Base-by-base conservation (phyloP, 202 grass and related monocot species). In the Digitaria exilis region DNA sequence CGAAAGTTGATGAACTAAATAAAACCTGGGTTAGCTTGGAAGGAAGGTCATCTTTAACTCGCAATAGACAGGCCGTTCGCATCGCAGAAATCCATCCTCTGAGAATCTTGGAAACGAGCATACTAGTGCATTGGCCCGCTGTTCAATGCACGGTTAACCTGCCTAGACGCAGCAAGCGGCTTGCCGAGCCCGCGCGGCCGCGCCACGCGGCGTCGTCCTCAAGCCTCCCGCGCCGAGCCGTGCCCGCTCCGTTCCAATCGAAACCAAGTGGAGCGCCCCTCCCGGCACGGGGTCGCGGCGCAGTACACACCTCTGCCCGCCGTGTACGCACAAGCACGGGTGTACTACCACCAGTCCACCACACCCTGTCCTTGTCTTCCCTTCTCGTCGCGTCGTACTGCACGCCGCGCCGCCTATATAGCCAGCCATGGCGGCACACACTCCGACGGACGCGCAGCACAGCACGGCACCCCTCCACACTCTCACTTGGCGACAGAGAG, bases 351-450 rank as follows among this genome's bases (percentile, higher is more conserved):
- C n/a, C n/a, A n/a, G n/a, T n/a, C n/a, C n/a, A n/a, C n/a, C 31
- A 24, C 72, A 14, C 8, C 19, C 19, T 19, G 6, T 24, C 0
- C 28, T 18, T 1, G 4, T 12, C 17, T 14, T 37, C 9, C 68
- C 41, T 22, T 22, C 50, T 77, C 49, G 22, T 44, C 78, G 17
- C 78, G 78, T 69, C 65, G 65, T 70, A 80, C 78, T 55, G 16
- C 64, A 21, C 66, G 48, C 52, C 41, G 37, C 58, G 18, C 48
- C 31, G 46, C 15, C 46, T 51, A 73, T 67, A 45, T 80, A 80
- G 46, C 46, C 77, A 10, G 48, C 77, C 11, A 32, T 32, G 16
- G 77, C 77, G 3, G 31, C 63, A 28, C 63, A 28, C 63, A 3
- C 11, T 50, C 60, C 30, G 45, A 25, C 22, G 46, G 14, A 4